Percentiles rank a stretch among this genome's conserved stretches.
Conservation (phyloP, 176 grass and related monocot species). For the Saccharum officinarum region DNA sequence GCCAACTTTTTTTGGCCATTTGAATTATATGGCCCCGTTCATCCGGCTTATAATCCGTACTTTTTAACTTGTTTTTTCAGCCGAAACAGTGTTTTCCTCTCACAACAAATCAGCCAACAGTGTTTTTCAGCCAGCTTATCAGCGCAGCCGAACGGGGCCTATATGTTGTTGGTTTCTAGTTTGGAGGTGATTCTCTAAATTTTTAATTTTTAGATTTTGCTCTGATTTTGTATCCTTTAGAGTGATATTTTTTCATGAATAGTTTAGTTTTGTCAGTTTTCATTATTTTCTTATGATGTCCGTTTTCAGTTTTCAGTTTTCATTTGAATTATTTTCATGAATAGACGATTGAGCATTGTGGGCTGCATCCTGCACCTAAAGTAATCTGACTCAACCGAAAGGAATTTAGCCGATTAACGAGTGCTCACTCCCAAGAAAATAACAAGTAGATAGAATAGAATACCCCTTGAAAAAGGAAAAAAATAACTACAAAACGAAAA, state of each 20-base stretch:
- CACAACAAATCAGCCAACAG: too few species aligned
- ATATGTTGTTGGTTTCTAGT: neutral
- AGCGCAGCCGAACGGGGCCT: too few species aligned
- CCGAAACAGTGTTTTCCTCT: too few species aligned
- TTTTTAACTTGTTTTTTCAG: too few species aligned
- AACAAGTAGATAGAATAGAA: neutral
- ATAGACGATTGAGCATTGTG: too few species aligned
- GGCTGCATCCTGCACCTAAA: too few species aligned
- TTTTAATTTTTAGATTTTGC: neutral
- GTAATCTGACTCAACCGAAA: neutral
- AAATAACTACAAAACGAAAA: neutral
- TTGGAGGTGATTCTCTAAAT: neutral
- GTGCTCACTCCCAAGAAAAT: neutral
- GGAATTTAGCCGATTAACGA: neutral
- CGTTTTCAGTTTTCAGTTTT: too few species aligned
- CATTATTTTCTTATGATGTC: neutral
- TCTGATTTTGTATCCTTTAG: neutral
- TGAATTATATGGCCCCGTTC: too few species aligned
- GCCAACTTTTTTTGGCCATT: too few species aligned
- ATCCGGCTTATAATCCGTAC: too few species aligned
- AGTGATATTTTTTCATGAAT: neutral
- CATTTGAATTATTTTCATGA: too few species aligned
- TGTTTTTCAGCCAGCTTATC: too few species aligned
- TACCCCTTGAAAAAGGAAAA: neutral
- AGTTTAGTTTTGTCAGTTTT: neutral